Evolutionary conservation across 2,329 filamentous ascomycete genomes (phyloP), one percentile per base, ranked within the genome.

Genomic region (Arthroderma sp.): DNA sequence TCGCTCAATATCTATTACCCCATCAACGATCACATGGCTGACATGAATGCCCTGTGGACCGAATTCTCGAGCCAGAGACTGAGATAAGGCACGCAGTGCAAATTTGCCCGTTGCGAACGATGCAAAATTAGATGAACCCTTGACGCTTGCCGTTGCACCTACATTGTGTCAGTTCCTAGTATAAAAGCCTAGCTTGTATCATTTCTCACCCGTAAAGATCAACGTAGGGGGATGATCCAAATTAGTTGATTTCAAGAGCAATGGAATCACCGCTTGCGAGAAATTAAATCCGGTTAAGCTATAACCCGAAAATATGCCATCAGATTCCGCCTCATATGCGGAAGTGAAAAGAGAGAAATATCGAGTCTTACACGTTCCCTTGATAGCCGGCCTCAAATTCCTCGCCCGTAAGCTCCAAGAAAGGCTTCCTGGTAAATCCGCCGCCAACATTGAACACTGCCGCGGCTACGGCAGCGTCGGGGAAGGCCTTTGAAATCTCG

Each of bases 41-140:
- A 94, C 82, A 61, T 94, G 87, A 1, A 94, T 75, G 2, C 87
- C 87, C 60, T 84, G 71, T 0, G 87, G 86, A 0, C 83, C 84
- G 61, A 91, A 94, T 60, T 94, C 87, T 46, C 82, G 75, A 0
- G 86, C 83, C 28, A 94, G 69, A 31, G 77, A 82, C 62, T 89
- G 85, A 0, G 75, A 73, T 42, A 93, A 65, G 0, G 81, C 85
- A 30, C 87, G 73, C 53, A 83, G 67, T 3, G 84, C 86, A 59
- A 86, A 93, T 60, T 93, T 94, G 29, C 82, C 82, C 2, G 79
- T 76, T 0, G 86, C 82, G 57, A 94, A 94, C 5, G 74, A 66
- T 1, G 78, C 69, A 61, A 86, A 83, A 8, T 69, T 67, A 0
- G 84, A 78, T 7, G 78, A 82, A 3, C 83, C 83, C 55, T 80